These are phyloP conservation scores for Passiflora organensis DNA, from an alignment of 345 rosid species.

Conservation along the genomic window DNA sequence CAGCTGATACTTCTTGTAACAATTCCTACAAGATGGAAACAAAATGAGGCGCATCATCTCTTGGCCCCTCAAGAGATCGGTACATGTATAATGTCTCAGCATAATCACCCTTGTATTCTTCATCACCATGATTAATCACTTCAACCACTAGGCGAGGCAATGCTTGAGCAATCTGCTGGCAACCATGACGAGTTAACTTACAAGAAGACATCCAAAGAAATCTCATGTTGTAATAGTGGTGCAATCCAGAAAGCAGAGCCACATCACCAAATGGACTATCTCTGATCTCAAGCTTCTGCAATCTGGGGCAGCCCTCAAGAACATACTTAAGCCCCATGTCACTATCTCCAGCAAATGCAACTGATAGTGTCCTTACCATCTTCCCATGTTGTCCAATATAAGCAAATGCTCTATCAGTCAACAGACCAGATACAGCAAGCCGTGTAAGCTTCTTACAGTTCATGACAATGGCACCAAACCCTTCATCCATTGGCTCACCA, in stretches of 20 bases:
- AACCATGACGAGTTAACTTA: conserved; percentile 48
- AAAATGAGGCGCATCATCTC: conserved; percentile 57
- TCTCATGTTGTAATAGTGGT: conserved; percentile 72
- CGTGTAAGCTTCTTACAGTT: conserved; percentile 81
- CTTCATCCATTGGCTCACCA: conserved; percentile 82
- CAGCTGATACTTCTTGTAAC: conserved; percentile 11
- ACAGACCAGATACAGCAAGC: conserved; percentile 71
- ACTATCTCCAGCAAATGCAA: conserved; percentile 88
- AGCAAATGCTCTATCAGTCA: conserved; percentile 68
- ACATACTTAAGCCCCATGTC: conserved; percentile 67
- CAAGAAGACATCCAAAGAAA: conserved; percentile 95
- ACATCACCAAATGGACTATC: conserved; percentile 83
- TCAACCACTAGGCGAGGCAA: conserved; percentile 66
- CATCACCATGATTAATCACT: conserved; percentile 36
- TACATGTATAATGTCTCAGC: conserved; percentile 67
- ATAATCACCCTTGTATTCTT: conserved; percentile 30
- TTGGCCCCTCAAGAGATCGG: conserved; percentile 75
- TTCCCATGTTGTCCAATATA: conserved; percentile 77
- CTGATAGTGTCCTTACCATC: conserved; percentile 63
- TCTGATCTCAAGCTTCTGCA: conserved; percentile 89
- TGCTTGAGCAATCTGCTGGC: conserved; percentile 52
- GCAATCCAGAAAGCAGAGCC: conserved; percentile 66
- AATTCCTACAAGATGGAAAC: conserved; percentile 46
- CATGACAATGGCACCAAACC: conserved; percentile 87
- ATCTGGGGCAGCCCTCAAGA: conserved; percentile 71